Evolutionary conservation across 2,329 filamentous ascomycete genomes (phyloP).

Genomic region (Aspergillus jensenii): DNA sequence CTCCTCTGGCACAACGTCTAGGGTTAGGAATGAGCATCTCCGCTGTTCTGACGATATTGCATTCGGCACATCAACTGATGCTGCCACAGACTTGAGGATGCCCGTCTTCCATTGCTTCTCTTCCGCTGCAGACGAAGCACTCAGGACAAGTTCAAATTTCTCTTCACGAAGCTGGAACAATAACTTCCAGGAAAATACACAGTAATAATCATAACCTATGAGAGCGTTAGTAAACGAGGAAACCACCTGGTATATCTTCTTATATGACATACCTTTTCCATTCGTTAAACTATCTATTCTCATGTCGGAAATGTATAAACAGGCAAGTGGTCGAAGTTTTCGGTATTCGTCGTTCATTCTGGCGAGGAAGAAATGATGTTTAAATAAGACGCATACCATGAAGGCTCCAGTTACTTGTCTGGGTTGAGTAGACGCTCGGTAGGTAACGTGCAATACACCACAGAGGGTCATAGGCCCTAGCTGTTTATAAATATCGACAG

Average conservation of each 20-base stretch:
- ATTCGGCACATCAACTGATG: slow-evolving; percentile 52
- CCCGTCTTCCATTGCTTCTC: slow-evolving; percentile 75
- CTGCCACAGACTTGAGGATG: slow-evolving; percentile 55
- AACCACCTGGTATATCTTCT: background rate
- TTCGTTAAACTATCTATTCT: slow-evolving; percentile 37
- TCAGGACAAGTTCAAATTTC: slow-evolving; percentile 81
- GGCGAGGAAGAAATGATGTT: slow-evolving; percentile 74
- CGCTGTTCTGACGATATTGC: slow-evolving; percentile 36
- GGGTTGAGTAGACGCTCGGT: slow-evolving; percentile 61
- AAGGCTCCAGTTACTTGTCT: slow-evolving; percentile 70
- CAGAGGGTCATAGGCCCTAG: slow-evolving; percentile 81
- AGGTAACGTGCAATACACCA: slow-evolving; percentile 79
- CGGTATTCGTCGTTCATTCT: slow-evolving; percentile 63
- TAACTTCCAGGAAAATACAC: slow-evolving; percentile 88
- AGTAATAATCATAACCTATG: slow-evolving; percentile 79
- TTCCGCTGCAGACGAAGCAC: slow-evolving; percentile 78
- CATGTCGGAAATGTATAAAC: slow-evolving; percentile 59
- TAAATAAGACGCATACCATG: slow-evolving; percentile 82
- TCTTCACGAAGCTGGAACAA: slow-evolving; percentile 76
- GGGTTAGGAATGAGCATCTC: slow-evolving; percentile 48
- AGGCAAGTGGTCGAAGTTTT: slow-evolving; percentile 72
- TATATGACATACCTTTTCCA: slow-evolving; percentile 36
- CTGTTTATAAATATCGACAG: slow-evolving; percentile 66
- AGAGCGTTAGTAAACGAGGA: slow-evolving; percentile 13
- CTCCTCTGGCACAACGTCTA: slow-evolving; percentile 73